Conservation (phyloP, 2,329 filamentous ascomycete genomes). For the Alternaria gaisen region DNA sequence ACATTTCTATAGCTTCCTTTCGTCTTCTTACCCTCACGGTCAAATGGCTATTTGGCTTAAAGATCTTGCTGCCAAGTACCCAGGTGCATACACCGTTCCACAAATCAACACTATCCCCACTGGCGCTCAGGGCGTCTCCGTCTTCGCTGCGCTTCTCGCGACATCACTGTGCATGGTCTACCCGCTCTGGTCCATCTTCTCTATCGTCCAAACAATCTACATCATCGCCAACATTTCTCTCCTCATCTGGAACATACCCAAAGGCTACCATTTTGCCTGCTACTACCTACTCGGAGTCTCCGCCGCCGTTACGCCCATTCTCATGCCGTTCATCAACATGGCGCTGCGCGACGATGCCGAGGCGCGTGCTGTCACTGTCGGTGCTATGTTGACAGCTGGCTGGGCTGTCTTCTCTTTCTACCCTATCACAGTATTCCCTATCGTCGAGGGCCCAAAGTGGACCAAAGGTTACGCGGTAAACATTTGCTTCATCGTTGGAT, state of each 20-base stretch:
- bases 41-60: conserved; percentile 66
- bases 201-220: conserved; percentile 52
- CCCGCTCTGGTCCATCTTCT: conserved; percentile 60
- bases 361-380: conserved; percentile 60
- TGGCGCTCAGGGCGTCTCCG: conserved; percentile 58
- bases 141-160: conserved; percentile 60
- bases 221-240: conserved; percentile 59
- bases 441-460: conserved; percentile 55
- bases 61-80: conserved; percentile 49
- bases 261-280: conserved; percentile 50
- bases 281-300: conserved; percentile 49
- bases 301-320: conserved; percentile 46
- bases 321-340: conserved; percentile 52
- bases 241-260: conserved; percentile 61
- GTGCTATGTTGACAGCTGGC: conserved; percentile 54
- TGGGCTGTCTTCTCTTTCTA: conserved; percentile 50
- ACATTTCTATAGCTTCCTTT: conserved; percentile 30
- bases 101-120: conserved; percentile 63
- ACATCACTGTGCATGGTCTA: conserved; percentile 62
- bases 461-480: conserved; percentile 60
- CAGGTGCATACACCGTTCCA: conserved; percentile 54
- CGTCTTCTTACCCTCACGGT: conserved; percentile 54
- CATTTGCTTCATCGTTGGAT: conserved; percentile 57
- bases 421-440: conserved; percentile 47
- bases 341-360: conserved; percentile 56